These are phyloP conservation scores for Blastobotrys malaysiensis DNA, from an alignment of 1,139 yeast genomes.

Conservation along the genomic window DNA sequence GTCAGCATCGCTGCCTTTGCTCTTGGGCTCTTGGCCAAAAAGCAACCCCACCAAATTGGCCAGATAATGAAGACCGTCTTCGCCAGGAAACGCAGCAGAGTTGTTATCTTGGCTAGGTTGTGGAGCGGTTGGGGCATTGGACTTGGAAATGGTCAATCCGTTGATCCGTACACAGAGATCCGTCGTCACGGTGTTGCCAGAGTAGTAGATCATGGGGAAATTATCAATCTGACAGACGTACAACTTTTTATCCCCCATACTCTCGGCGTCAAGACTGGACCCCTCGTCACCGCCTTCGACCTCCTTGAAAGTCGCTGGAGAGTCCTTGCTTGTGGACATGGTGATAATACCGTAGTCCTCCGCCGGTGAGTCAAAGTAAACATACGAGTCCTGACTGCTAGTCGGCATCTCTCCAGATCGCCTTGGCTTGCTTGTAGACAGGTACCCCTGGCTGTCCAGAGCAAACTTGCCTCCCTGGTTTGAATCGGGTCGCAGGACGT, in stretches of 20 bases:
- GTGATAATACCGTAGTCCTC: neutral
- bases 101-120: too few species aligned
- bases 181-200: neutral
- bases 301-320: neutral
- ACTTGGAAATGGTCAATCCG: neutral
- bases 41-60: neutral
- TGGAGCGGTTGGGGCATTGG: neutral
- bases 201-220: neutral
- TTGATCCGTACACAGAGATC: neutral
- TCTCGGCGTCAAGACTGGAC: neutral
- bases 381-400: neutral
- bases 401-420: neutral
- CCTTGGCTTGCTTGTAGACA: neutral
- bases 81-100: too few species aligned
- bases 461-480: neutral
- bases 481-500: neutral
- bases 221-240: neutral
- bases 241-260: neutral
- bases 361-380: neutral
- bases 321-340: neutral
- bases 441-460: neutral
- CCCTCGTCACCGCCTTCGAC: neutral
- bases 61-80: neutral
- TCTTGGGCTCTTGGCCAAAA: neutral
- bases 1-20: neutral